Percentiles rank a stretch among this genome's conserved stretches.
Evolutionary conservation across 129 eudicot genomes (phyloP).

Genomic region (Gnaphalium uliginosum): DNA sequence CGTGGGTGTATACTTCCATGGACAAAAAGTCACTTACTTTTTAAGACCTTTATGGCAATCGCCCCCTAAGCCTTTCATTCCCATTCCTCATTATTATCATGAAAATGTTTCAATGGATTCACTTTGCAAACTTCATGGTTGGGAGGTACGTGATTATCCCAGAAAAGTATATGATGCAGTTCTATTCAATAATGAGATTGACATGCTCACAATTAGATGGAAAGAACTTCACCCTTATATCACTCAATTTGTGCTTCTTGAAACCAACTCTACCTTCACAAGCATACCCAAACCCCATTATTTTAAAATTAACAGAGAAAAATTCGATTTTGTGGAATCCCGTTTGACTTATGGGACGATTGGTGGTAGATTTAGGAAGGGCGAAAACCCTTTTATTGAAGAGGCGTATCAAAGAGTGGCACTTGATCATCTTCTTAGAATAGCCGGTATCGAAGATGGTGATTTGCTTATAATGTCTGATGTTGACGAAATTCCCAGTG

Average conservation of each 20-base stretch:
- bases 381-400: slow-evolving; percentile 77
- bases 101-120: slow-evolving; percentile 62
- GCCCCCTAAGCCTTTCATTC: slow-evolving; percentile 67
- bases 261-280: slow-evolving; percentile 74
- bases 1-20: slow-evolving; percentile 55
- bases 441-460: slow-evolving; percentile 74
- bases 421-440: slow-evolving; percentile 59
- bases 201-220: slow-evolving; percentile 78
- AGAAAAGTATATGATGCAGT: slow-evolving; percentile 75
- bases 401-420: slow-evolving; percentile 74
- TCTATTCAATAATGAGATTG: slow-evolving; percentile 68
- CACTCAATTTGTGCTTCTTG: slow-evolving; percentile 70
- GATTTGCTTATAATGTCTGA: slow-evolving; percentile 79
- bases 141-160: slow-evolving; percentile 66
- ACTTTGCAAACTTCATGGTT: slow-evolving; percentile 72
- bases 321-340: slow-evolving; percentile 57
- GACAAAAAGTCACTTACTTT: slow-evolving; percentile 64
- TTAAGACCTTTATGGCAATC: slow-evolving; percentile 73
- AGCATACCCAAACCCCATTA: slow-evolving; percentile 62
- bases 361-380: slow-evolving; percentile 63
- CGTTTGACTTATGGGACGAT: slow-evolving; percentile 65
- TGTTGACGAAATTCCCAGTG: slow-evolving; percentile 76
- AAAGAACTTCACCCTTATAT: slow-evolving; percentile 67
- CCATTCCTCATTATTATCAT: slow-evolving; percentile 64
- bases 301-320: slow-evolving; percentile 46